Evolutionary conservation across 192 early-diverging fungal species (phyloP).

Genomic region (Backusella sp.): DNA sequence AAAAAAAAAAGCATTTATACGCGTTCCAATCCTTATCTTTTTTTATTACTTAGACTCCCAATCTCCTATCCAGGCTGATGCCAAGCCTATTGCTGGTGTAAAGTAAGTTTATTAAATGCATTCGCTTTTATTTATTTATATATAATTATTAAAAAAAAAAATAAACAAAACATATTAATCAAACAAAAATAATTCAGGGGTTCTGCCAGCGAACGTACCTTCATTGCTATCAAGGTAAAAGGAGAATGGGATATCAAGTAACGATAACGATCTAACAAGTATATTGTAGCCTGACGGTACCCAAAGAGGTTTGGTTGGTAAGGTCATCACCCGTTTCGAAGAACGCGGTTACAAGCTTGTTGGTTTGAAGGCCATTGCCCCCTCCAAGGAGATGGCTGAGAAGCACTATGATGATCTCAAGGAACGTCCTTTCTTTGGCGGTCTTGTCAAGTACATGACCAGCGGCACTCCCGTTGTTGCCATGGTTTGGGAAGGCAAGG

Average conservation of each 20-base stretch:
- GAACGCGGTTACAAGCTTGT: conserved; percentile 89
- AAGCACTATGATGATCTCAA: conserved; percentile 87
- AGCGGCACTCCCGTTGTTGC: conserved; percentile 83
- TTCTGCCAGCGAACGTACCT: conserved; percentile 55
- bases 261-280: neutral
- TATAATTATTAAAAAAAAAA: neutral
- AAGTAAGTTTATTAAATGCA: conserved; percentile 29
- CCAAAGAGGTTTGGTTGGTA: conserved; percentile 83
- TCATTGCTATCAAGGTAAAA: conserved; percentile 58
- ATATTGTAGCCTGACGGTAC: conserved; percentile 71
- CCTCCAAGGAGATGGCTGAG: conserved; percentile 65
- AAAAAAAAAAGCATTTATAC: neutral
- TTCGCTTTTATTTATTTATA: neutral
- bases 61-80: conserved; percentile 30
- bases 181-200: conserved; percentile 30
- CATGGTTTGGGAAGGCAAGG: conserved; percentile 84
- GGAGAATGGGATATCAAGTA: neutral
- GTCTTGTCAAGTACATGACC: conserved; percentile 92
- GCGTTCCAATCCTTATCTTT: neutral
- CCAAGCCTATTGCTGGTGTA: conserved; percentile 46
- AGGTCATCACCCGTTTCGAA: conserved; percentile 87
- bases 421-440: conserved; percentile 84
- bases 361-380: conserved; percentile 74
- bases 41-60: conserved; percentile 24
- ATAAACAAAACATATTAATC: neutral